These are phyloP conservation scores for Cercis canadensis DNA, from an alignment of 306 rosid species.

Conservation along the genomic window DNA sequence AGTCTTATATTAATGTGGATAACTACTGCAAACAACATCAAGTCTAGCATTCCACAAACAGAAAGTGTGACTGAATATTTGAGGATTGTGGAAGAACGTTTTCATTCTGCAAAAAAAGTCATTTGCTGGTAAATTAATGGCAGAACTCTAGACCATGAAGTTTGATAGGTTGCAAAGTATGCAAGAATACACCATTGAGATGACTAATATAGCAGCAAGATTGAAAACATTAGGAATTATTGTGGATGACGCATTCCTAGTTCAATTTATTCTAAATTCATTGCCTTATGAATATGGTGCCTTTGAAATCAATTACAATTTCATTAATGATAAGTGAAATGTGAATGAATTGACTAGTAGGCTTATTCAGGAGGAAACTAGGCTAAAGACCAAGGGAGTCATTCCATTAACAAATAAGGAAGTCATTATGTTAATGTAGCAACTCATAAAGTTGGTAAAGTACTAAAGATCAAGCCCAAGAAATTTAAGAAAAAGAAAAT, in stretches of 20 bases:
- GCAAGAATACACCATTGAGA: neutral
- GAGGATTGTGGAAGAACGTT: neutral
- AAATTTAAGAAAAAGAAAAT: neutral
- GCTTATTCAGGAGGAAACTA: neutral
- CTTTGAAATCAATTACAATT: no score
- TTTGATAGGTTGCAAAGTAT: neutral
- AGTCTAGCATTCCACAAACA: conserved; percentile 5
- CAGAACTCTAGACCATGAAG: neutral
- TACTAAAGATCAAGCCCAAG: neutral
- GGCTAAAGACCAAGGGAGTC: neutral
- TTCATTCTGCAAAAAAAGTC: neutral
- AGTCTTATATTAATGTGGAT: conserved; percentile 17
- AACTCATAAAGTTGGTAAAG: neutral
- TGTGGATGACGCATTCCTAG: neutral
- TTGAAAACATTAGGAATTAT: neutral
- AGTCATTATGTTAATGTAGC: neutral
- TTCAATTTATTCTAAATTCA: neutral
- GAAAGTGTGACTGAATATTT: neutral
- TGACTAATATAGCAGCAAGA: neutral
- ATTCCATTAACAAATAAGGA: no score
- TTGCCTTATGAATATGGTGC: no score
- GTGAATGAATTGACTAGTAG: neutral
- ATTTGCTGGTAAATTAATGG: neutral
- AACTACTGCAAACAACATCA: neutral
- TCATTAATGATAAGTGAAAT: neutral